A percentile compares a stretch with the other conserved stretches of the same genome.
phyloP scores from a whole-genome alignment of 768 basidiomycete genomes.

The Tricholoma terreum region DNA sequence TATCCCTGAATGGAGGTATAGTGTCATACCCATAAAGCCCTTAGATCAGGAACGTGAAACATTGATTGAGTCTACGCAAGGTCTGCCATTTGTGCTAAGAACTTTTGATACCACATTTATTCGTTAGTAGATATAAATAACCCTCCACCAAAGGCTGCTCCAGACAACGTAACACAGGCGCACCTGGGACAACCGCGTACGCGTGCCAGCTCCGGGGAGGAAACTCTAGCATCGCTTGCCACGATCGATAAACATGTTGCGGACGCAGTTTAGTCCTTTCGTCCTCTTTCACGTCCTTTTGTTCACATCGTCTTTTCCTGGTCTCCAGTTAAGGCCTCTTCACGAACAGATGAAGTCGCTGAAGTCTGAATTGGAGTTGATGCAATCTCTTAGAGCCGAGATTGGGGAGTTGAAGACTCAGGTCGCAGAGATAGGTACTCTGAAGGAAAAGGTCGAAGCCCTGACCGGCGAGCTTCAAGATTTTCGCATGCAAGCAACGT shows the following conservation, averaged over 20 bases:
- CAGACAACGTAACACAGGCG: not conserved
- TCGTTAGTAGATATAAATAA: not conserved
- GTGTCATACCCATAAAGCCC: not conserved
- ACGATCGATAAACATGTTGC: conserved; percentile 29
- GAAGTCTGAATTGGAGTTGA: conserved; percentile 41
- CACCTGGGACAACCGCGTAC: not conserved
- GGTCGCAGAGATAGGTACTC: conserved; percentile 28
- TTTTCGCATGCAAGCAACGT: conserved; percentile 23
- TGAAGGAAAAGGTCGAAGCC: conserved; percentile 36
- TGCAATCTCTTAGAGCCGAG: conserved; percentile 33
- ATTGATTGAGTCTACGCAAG: not conserved
- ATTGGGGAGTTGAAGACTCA: conserved; percentile 31
- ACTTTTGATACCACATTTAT: not conserved
- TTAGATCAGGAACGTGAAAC: conserved; percentile 18
- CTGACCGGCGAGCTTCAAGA: conserved; percentile 30
- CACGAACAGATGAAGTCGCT: conserved; percentile 47
- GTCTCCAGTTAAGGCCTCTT: conserved; percentile 46
- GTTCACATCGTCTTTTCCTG: not conserved
- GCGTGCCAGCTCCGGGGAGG: conserved; percentile 3
- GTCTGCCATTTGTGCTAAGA: not conserved
- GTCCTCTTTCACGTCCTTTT: not conserved
- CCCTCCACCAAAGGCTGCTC: not conserved
- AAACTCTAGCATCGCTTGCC: conserved; percentile 16
- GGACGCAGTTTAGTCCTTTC: conserved; percentile 27
- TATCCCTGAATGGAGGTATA: not conserved